A percentile compares a stretch with the other conserved stretches of the same genome.
These are phyloP conservation scores for Citrus medica DNA, from an alignment of 345 rosid genomes.

Conservation along the genomic window DNA sequence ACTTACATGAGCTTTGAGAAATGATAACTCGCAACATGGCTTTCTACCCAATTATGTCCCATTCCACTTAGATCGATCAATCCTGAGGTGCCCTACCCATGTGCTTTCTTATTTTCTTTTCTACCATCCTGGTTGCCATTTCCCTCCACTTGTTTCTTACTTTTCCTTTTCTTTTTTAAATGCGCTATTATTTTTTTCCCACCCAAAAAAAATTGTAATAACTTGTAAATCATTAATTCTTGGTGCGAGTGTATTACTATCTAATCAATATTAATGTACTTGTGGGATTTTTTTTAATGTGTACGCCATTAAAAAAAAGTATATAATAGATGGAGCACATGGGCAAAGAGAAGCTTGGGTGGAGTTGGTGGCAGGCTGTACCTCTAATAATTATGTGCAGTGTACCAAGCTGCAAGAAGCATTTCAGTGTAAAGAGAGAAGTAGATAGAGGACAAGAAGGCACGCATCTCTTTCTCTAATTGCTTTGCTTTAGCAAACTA, in stretches of 20 bases:
- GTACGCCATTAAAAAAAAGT: background rate
- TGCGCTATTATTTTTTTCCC: too few relatives aligned
- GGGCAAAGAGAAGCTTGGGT: slow-evolving; percentile 1
- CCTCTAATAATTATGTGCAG: background rate
- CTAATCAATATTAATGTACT: background rate
- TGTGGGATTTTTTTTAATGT: background rate
- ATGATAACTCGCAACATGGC: slow-evolving; percentile 3
- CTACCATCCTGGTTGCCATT: background rate
- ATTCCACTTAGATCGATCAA: background rate
- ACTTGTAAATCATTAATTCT: background rate
- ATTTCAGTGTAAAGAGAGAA: background rate
- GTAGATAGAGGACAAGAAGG: background rate
- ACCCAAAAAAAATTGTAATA: too few relatives aligned
- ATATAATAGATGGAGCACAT: background rate
- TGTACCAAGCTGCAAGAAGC: background rate
- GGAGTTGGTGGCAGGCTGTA: background rate
- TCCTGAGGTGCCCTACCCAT: slow-evolving; percentile 19
- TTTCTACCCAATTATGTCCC: slow-evolving; percentile 4
- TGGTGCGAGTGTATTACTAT: background rate
- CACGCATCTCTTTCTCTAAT: background rate
- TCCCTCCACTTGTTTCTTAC: slow-evolving; percentile 1
- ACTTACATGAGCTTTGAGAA: background rate
- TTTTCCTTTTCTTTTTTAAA: background rate
- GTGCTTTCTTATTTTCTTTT: slow-evolving; percentile 16
- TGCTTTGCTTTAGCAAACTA: background rate